Evolutionary conservation across 306 rosid species (phyloP), one percentile per base, ranked within the genome.

Genomic region (Pueraria montana): DNA sequence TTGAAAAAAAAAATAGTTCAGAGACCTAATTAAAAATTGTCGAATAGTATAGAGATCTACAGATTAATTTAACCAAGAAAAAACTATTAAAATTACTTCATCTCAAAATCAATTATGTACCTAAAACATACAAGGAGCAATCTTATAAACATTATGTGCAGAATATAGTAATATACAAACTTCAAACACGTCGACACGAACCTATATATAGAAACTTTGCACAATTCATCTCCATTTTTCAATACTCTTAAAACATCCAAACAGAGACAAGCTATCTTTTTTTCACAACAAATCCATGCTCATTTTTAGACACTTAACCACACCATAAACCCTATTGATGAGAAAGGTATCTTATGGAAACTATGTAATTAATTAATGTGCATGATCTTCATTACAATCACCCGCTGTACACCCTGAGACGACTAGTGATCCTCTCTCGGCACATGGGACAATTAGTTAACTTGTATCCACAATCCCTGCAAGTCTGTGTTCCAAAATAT

Each of bases 401-500:
- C 11, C 96, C 98, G 0, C 84, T 75, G 70, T 80, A 93, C 45
- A 95, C 90, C 92, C 94, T 89, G 55, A 95, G 91, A 78, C 97
- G 98, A 78, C 11, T 84, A 64, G 30, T 89, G 85, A 95, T 95
- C 40, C 91, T 90, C 84, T 77, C 85, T 49, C 97, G 87, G 77
- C 99, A 95, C 36, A 95, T 92, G 21, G 95, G 98, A 74, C 97
- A 95, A 63, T 79, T 46, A 24, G 88, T 85, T 86, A 95, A 67
- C 79, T 85, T 91, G 55, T 92, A 32, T 62, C 91, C 94, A 87
- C 99, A 93, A 7, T 93, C 99, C 65, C 93, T 83, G 81, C 99
- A 93, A 21, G 97, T 80, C 97, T 95, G 90, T 82, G 52, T 80
- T 71, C 42, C 45, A 27, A 72, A 81, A 46, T 69, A 80, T 43